Percentiles rank a stretch among this genome's conserved stretches.
These are phyloP conservation scores for Aspergillus indologenus DNA, from an alignment of 495 filamentous ascomycete genomes.

Conservation along the genomic window DNA sequence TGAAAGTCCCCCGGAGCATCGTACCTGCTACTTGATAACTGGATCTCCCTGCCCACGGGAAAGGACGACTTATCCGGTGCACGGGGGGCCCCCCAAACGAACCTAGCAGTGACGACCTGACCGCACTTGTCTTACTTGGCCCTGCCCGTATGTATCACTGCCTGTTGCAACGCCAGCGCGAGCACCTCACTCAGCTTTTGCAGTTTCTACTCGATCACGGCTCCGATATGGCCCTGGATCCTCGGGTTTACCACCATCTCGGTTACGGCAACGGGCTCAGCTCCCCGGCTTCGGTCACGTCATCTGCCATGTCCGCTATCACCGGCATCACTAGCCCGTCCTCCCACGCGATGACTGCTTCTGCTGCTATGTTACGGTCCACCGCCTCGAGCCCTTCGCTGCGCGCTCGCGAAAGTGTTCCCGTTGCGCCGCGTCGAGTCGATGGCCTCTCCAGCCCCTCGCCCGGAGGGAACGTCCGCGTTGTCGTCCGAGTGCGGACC, in stretches of 20 bases:
- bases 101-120: constrained; percentile 12
- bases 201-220: constrained; percentile 47
- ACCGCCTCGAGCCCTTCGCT: constrained; percentile 60
- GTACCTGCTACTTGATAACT: not conserved
- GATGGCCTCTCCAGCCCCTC: constrained; percentile 36
- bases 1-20: not conserved
- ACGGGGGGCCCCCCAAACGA: constrained; percentile 4
- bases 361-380: constrained; percentile 51
- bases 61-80: constrained; percentile 4
- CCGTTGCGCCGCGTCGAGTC: constrained; percentile 34
- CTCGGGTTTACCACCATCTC: constrained; percentile 52
- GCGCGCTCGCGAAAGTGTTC: constrained; percentile 65
- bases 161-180: constrained; percentile 42
- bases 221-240: constrained; percentile 56
- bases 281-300: constrained; percentile 57
- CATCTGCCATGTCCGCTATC: constrained; percentile 50
- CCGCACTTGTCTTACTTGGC: constrained; percentile 17
- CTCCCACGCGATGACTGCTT: constrained; percentile 56
- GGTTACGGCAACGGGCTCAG: constrained; percentile 37
- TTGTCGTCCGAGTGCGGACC: constrained; percentile 87
- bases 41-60: constrained; percentile 3
- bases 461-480: constrained; percentile 81
- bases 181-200: constrained; percentile 41
- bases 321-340: constrained; percentile 51
- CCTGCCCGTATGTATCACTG: constrained; percentile 43